A percentile compares a stretch with the other conserved stretches of the same genome.
Evolutionary conservation across 305 asterid genomes (phyloP).

Genomic region (Ajuga reptans): DNA sequence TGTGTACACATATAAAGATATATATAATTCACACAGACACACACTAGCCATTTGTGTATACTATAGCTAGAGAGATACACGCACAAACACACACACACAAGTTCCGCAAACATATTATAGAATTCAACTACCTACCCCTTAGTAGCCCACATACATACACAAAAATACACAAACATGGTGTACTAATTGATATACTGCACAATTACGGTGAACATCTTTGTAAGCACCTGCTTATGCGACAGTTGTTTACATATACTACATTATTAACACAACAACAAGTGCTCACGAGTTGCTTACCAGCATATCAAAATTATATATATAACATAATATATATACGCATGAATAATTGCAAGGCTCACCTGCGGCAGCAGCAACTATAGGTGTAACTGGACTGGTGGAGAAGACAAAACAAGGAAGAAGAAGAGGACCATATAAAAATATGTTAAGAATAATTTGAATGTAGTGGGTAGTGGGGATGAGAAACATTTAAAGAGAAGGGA

Average conservation of each 20-base stretch:
- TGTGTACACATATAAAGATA: no score
- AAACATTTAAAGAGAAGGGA: not conserved
- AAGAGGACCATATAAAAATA: conserved; percentile 14
- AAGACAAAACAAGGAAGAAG: conserved; percentile 19
- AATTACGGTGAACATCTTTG: not conserved
- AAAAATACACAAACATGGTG: not conserved
- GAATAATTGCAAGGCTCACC: conserved; percentile 20
- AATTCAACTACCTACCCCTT: no score
- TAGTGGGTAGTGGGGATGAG: conserved; percentile 2
- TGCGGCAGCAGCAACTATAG: not conserved
- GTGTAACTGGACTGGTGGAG: conserved; percentile 11
- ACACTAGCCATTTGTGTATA: no score
- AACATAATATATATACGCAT: not conserved
- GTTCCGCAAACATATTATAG: not conserved
- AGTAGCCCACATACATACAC: no score
- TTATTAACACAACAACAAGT: not conserved
- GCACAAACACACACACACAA: not conserved
- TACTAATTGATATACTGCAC: no score
- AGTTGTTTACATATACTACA: no score
- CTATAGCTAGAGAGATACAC: not conserved
- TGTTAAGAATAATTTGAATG: not conserved
- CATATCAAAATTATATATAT: not conserved
- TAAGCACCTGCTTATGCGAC: no score
- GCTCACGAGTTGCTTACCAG: not conserved
- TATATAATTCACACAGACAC: no score